Conservation (phyloP, 805 yeast genomes). For the Myxozyma udenii region DNA sequence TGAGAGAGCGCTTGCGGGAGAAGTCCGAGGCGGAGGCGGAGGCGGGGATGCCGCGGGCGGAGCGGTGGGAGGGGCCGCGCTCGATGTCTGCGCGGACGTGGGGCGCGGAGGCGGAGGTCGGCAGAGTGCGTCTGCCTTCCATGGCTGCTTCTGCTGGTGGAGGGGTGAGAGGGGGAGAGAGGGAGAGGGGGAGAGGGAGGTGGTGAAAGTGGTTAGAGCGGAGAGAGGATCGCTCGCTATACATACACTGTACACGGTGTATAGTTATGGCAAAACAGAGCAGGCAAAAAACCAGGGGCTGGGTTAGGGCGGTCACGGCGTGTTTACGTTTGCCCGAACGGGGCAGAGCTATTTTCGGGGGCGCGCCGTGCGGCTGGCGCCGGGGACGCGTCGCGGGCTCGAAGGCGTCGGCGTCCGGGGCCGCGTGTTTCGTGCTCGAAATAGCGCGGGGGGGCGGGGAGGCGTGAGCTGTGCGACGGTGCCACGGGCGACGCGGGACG, state of each 20-base stretch:
- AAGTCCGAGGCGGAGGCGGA: constrained; percentile 26
- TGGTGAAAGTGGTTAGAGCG: neutral
- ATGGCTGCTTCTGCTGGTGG: neutral
- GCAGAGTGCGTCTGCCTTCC: constrained; percentile 1
- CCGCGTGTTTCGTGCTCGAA: too few relatives aligned
- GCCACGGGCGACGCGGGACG: too few relatives aligned
- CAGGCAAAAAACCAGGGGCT: neutral
- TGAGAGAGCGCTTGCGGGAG: constrained; percentile 61
- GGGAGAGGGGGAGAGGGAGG: neutral
- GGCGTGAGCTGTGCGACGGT: too few relatives aligned
- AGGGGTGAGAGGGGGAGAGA: neutral
- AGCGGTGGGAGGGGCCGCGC: constrained; percentile 8
- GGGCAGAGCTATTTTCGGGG: too few relatives aligned
- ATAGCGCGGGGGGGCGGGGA: too few relatives aligned
- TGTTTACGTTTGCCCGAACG: too few relatives aligned
- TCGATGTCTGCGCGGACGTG: constrained; percentile 14
- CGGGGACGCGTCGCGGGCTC: too few relatives aligned
- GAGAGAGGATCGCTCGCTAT: neutral
- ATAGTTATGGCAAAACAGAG: too few relatives aligned
- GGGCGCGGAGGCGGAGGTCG: constrained; percentile 23
- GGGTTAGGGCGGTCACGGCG: neutral
- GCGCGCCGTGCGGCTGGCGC: too few relatives aligned
- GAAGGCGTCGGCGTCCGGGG: too few relatives aligned
- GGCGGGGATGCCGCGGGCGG: constrained; percentile 13
- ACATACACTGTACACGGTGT: too few relatives aligned